Percentiles rank a stretch among this genome's conserved stretches.
Conservation (phyloP, 2,329 filamentous ascomycete species). For the Furcasterigmium sp. region DNA sequence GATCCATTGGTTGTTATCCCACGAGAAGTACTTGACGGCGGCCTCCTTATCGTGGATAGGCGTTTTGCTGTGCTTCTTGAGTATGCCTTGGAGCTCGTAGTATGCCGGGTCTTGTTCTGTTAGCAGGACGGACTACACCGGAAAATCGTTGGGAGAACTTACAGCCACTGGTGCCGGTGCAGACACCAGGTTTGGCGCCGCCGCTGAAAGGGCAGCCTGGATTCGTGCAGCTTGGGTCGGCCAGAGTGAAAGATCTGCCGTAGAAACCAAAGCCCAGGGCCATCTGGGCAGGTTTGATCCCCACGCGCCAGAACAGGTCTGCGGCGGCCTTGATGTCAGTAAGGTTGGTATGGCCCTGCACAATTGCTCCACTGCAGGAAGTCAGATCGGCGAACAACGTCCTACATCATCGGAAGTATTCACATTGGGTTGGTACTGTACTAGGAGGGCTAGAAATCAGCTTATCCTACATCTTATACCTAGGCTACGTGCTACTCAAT, state of each 20-base stretch:
- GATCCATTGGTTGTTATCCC: constrained; percentile 33
- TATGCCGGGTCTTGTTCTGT: no score
- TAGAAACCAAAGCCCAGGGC: constrained; percentile 21
- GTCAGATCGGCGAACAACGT: no score
- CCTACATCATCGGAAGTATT: no score
- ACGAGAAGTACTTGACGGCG: constrained; percentile 26
- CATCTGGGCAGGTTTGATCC: constrained; percentile 1
- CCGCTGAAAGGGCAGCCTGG: constrained; percentile 19
- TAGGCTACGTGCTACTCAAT: no score
- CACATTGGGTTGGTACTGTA: no score
- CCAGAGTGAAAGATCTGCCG: constrained; percentile 22
- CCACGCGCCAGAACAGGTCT: background rate
- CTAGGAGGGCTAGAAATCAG: no score
- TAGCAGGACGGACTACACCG: background rate
- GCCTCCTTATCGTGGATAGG: constrained; percentile 19
- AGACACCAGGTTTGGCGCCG: constrained; percentile 17
- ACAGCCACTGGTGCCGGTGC: constrained; percentile 18
- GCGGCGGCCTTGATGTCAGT: constrained; percentile 5
- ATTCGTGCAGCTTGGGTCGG: constrained; percentile 16
- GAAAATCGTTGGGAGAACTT: background rate
- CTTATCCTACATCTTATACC: no score
- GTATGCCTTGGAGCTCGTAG: constrained; percentile 17
- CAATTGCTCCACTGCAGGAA: no score
- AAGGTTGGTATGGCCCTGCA: constrained; percentile 5
- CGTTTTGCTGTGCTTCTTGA: constrained; percentile 14